A percentile compares a stretch with the other conserved stretches of the same genome.
Conservation (phyloP, 495 filamentous ascomycete species). For the Annulohypoxylon bovei region DNA sequence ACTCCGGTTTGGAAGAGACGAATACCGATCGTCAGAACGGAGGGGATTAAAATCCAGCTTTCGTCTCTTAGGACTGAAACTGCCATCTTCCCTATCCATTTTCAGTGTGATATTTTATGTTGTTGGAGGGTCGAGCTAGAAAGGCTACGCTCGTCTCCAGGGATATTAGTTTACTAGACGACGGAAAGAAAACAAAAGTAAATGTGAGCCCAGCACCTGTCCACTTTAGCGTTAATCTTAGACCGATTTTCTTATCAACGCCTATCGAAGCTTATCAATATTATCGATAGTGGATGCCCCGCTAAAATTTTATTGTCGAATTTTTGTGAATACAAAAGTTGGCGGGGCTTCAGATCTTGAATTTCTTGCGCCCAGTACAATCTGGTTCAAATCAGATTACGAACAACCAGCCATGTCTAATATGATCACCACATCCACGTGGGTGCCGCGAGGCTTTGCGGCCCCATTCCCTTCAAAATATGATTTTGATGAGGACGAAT, state of each 20-base stretch:
- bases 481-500: constrained; percentile 91
- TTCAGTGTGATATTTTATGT: constrained; percentile 27
- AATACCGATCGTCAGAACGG: constrained; percentile 65
- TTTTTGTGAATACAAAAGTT: constrained; percentile 44
- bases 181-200: constrained; percentile 24
- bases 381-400: neutral
- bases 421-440: constrained; percentile 94
- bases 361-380: constrained; percentile 1
- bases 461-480: constrained; percentile 91
- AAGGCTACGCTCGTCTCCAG: neutral
- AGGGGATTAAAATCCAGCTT: constrained; percentile 68
- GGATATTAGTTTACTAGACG: neutral
- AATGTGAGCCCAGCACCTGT: neutral
- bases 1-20: constrained; percentile 62
- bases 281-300: constrained; percentile 44
- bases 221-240: neutral
- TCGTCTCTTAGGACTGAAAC: constrained; percentile 67
- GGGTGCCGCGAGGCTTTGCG: constrained; percentile 94
- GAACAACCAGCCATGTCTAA: constrained; percentile 44
- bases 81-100: constrained; percentile 56
- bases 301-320: constrained; percentile 40
- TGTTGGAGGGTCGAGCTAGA: neutral
- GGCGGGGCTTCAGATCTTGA: constrained; percentile 34
- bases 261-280: constrained; percentile 18
- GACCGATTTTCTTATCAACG: neutral